These are phyloP conservation scores for Camelina laxa DNA, from an alignment of 345 rosid genomes.

Conservation along the genomic window DNA sequence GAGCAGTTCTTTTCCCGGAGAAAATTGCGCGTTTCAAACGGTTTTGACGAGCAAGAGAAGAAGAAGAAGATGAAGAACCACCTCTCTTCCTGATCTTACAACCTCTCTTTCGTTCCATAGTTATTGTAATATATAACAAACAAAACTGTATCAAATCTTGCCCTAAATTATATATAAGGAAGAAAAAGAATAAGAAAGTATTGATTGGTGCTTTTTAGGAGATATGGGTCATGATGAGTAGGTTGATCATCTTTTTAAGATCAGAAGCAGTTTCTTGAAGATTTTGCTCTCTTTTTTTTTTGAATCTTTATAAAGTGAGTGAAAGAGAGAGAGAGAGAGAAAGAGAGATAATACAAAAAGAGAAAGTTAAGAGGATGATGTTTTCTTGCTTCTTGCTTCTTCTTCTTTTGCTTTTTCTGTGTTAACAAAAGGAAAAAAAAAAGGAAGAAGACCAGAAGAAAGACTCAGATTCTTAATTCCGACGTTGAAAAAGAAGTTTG, in stretches of 20 bases:
- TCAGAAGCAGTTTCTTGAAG: slow-evolving; percentile 33
- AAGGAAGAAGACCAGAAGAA: background rate
- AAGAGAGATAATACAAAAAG: slow-evolving; percentile 36
- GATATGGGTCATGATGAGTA: slow-evolving; percentile 29
- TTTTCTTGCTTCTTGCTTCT: background rate
- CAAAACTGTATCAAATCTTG: slow-evolving; percentile 1
- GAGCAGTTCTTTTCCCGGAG: slow-evolving; percentile 50
- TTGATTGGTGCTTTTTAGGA: slow-evolving; percentile 12
- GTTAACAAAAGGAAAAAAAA: background rate
- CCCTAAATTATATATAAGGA: background rate
- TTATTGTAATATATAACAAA: background rate
- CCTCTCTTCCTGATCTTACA: slow-evolving; percentile 93
- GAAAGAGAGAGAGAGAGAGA: slow-evolving; percentile 35
- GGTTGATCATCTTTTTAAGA: slow-evolving; percentile 26
- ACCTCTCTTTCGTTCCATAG: slow-evolving; percentile 50
- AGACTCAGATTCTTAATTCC: slow-evolving; percentile 20
- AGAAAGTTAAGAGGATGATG: slow-evolving; percentile 29
- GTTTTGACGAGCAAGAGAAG: slow-evolving; percentile 70
- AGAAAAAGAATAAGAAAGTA: background rate
- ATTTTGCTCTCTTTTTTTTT: slow-evolving; percentile 25
- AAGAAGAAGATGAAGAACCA: slow-evolving; percentile 83
- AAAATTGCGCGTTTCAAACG: slow-evolving; percentile 83
- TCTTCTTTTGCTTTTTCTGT: slow-evolving; percentile 37
- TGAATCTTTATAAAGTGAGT: slow-evolving; percentile 41
- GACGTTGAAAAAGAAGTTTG: slow-evolving; percentile 39